Evolutionary conservation across 768 basidiomycete species (phyloP), one percentile per base, ranked within the genome.

Genomic region (Mycena metata): DNA sequence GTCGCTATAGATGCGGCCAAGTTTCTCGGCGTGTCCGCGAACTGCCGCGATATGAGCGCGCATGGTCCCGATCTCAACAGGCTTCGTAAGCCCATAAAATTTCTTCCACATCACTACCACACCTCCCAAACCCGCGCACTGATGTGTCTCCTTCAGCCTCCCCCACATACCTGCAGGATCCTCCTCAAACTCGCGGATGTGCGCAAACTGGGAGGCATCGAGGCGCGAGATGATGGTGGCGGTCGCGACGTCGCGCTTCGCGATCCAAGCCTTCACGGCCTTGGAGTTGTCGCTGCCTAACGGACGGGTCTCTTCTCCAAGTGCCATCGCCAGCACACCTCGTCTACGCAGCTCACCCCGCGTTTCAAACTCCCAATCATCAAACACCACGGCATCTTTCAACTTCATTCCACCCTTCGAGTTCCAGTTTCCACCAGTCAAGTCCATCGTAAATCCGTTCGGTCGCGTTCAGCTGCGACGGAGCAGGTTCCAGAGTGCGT

Each of bases 81-180:
- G 12, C 58, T 66, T 66, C 21, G 56, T 47, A 8, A 66, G 36
- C 15, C 23, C 35, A 16, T 66, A 59, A 23, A 66, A 59, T 21
- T 43, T 50, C 43, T 16, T 56, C 64, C 64, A 66, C 17, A 33
- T 21, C 5, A 12, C 56, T 15, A 58, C 56, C 19, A 66, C 64
- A 1, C 54, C 56, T 15, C 64, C 64, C 55, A 66, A n/a, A n/a
- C n/a, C 46, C 13, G 57, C n/a, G 47, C 54, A 33, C 47, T 59
- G 57, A 36, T 59, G 49, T 10, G 33, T 59, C 36, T 59, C 64
- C 45, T 17, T 46, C 46, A 66, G 35, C 26, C 64, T 43, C 24
- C 26, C 42, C 65, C 66, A 67, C 66, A 67, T 67, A 17, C 66
- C 66, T 10, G 30, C 59, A 0, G 59, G 66, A 26, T 67, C 59